phyloP scores from a whole-genome alignment of 2,329 filamentous ascomycete genomes.

The Monilinia fructicola region DNA sequence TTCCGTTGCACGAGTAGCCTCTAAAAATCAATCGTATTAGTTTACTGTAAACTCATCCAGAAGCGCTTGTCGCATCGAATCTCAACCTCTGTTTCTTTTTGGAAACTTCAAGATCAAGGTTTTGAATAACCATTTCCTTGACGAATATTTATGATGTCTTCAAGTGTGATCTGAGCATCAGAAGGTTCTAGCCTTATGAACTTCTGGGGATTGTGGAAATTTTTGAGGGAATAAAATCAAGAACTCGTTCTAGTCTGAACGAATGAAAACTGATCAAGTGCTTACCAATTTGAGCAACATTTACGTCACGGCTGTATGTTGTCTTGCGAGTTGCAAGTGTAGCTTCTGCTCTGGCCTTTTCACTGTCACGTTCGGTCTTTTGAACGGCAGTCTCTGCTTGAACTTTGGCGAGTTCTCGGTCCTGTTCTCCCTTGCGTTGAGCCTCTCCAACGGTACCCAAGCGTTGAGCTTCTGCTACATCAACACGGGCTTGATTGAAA shows the following conservation, averaged over 20 bases:
- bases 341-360: constrained; percentile 76
- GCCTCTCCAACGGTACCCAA: constrained; percentile 74
- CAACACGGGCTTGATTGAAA: constrained; percentile 71
- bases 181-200: background rate
- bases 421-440: constrained; percentile 74
- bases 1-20: constrained; percentile 71
- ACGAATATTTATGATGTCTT: background rate
- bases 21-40: constrained; percentile 29
- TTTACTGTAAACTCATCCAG: background rate
- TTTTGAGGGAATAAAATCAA: background rate
- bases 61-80: background rate
- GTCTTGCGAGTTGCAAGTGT: constrained; percentile 72
- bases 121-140: background rate
- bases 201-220: too few species aligned
- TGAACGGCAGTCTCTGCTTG: constrained; percentile 72
- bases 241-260: background rate
- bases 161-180: background rate
- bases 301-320: constrained; percentile 69
- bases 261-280: background rate
- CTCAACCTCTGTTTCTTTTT: background rate
- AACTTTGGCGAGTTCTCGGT: constrained; percentile 86
- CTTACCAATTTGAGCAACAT: constrained; percentile 65
- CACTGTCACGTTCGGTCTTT: constrained; percentile 80
- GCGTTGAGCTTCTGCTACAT: constrained; percentile 64
- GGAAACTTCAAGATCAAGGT: background rate